Evolutionary conservation across 805 yeast genomes (phyloP), one percentile per base, ranked within the genome.

Genomic region (Kodamaea hsintzibuensis): DNA sequence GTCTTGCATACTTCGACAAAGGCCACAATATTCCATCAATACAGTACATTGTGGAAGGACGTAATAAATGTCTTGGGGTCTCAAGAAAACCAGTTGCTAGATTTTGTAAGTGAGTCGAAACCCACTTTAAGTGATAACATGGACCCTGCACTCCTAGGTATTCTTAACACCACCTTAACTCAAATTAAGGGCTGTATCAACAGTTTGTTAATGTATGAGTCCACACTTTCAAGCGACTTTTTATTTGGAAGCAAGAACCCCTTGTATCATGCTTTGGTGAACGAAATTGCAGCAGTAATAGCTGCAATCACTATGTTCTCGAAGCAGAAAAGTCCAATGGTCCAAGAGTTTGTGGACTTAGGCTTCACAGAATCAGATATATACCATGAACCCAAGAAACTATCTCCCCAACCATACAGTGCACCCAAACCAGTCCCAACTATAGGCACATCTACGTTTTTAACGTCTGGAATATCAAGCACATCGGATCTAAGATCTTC

Each of bases 1-100:
- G 57, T 62, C 2, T 52, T 61, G 1, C 54, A 60, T 9, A 54
- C 71, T 1, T 68, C 77, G 3, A 58, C 53, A 10, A 55, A 58
- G 33, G 66, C 78, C 0, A 62, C 71, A 4, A 38, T 52, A 0
- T 73, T 56, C 56, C 76, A 73, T 53, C 62, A 66, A 30, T 62
- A 61, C 50, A 60, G 66, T 1, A 49, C 54, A 0, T 49, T 58
- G 1, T 74, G 79, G 79, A 55, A 57, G 18, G 74, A 71, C 43
- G 51, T 63, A 1, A 51, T 61, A 7, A 40, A 25, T 4, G 35
- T 57, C 17, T 47, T 76, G 25, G 61, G 62, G 16, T 44, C 57
- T 2, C 69, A 67, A 47, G 80, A 76, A 48, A 50, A 49, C 4
- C 60, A 57, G 17, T 57, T 76, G 18, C 52, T 55, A 18, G 54